Base-by-base conservation (phyloP, 306 rosid genomes). In the Comarum palustre region DNA sequence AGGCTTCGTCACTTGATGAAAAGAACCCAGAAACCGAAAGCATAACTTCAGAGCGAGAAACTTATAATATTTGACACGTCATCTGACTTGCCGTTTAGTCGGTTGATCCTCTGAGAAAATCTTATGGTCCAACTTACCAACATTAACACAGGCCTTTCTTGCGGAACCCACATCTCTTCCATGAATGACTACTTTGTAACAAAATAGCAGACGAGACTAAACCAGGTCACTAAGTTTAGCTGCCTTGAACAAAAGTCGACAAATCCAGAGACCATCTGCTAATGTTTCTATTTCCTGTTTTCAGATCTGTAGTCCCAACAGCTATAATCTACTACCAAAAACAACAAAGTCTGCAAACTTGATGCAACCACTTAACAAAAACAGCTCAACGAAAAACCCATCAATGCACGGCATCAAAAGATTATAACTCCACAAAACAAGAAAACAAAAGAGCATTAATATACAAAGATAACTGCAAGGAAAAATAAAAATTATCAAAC, bases 341-440 rank as follows among this genome's bases (percentile, higher is more conserved):
- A 48, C 54, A 50, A 78, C 58, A 70, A 74, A 76, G 75, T 84
- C 73, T 81, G 81, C 75, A 67, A 68, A 66, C 71, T 69, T 42
- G 85, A 76, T 45, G 78, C 86, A 77, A 80, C 31, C 82, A 80
- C 51, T 75, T 80, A 80, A 75, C 71, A 81, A 81, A 89, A 89
- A 61, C 55, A 69, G 60, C 85, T 68, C 67, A 77, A 32, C 65
- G 54, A 69, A 78, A 57, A 62, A 72, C 50, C 86, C 83, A 86
- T 70, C 83, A 46, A 57, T 45, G 41, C 32, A 83, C 78, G 5
- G 76, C 83, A 76, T 83, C 79, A 82, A 67, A 77, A 74, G 84
- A 80, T 81, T 76, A 75, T 71, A 79, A 82, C 62, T 76, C 86
- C 85, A 79, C 12, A 73, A 34, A 62, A 79, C 75, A 69, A 62